Conservation (phyloP, 345 rosid genomes). For the Syzygium grande region DNA sequence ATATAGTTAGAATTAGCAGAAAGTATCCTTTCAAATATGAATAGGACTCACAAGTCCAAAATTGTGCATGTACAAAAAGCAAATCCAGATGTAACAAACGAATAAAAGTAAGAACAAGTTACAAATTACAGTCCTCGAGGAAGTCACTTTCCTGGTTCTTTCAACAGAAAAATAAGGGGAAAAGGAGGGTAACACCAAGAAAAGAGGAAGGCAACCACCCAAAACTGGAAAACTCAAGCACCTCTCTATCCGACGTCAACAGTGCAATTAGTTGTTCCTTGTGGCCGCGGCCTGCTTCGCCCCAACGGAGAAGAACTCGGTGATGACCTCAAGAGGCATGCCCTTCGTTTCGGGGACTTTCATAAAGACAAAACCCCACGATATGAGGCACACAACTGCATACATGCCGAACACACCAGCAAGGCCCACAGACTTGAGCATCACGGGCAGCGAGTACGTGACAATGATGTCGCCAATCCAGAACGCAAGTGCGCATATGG, state of each 20-base stretch:
- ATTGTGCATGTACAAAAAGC: background rate
- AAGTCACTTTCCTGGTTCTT: background rate
- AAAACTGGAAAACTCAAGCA: background rate
- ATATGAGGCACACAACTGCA: slow-evolving; percentile 15
- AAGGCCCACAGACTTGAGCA: slow-evolving; percentile 30
- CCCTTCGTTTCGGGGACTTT: slow-evolving; percentile 46
- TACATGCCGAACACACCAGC: slow-evolving; percentile 27
- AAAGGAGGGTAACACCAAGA: background rate
- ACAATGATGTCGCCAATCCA: slow-evolving; percentile 26
- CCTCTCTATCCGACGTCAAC: background rate
- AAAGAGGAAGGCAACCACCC: background rate
- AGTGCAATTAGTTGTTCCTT: background rate
- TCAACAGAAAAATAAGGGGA: background rate
- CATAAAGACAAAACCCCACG: slow-evolving; percentile 31
- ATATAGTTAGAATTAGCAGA: background rate
- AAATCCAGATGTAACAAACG: background rate
- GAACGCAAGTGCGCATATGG: slow-evolving; percentile 27
- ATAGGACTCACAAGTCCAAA: background rate
- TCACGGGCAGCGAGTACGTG: slow-evolving; percentile 23
- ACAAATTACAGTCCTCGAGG: background rate
- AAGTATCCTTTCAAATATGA: background rate
- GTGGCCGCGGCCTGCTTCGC: slow-evolving; percentile 8
- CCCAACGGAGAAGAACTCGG: slow-evolving; percentile 36
- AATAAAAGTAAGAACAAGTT: background rate
- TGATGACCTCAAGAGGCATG: slow-evolving; percentile 42